Conservation (phyloP, 108 stramenopile genomes). For the Tribonema minus region DNA sequence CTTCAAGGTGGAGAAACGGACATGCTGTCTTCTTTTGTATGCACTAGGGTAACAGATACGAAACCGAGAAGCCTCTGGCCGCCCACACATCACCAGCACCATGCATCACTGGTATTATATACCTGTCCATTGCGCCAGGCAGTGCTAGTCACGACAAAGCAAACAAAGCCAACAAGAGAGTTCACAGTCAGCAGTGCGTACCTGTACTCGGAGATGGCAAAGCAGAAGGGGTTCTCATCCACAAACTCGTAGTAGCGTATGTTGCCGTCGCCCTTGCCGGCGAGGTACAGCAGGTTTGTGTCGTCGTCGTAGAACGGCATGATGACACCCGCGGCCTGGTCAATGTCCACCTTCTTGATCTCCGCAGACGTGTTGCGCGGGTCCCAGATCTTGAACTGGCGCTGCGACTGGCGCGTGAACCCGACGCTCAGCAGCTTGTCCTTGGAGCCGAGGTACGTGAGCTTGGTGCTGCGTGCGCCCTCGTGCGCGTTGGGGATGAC, state of each 20-base stretch:
- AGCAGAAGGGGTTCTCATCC: conserved; percentile 77
- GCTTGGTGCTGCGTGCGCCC: conserved; percentile 84
- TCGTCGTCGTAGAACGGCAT: conserved; percentile 92
- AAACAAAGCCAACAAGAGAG: too few relatives aligned
- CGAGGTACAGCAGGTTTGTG: conserved; percentile 86
- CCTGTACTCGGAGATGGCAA: conserved; percentile 72
- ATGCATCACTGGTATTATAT: too few relatives aligned
- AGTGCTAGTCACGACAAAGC: too few relatives aligned
- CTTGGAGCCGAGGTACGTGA: conserved; percentile 72
- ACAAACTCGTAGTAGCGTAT: conserved; percentile 86
- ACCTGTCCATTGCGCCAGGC: too few relatives aligned
- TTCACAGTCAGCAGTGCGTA: too few relatives aligned
- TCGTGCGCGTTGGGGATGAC: conserved; percentile 74
- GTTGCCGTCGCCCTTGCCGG: conserved; percentile 98
- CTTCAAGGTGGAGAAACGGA: too few relatives aligned
- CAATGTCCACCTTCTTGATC: conserved; percentile 74
- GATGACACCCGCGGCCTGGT: conserved; percentile 90
- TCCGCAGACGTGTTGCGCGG: conserved; percentile 69
- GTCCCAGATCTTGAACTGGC: conserved; percentile 99
- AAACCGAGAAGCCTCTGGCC: too few relatives aligned
- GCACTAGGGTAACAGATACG: too few relatives aligned
- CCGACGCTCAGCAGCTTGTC: conserved; percentile 87
- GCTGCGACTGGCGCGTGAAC: conserved; percentile 76
- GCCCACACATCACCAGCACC: too few relatives aligned
- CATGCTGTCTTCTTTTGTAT: too few relatives aligned